phyloP scores from a whole-genome alignment of 768 basidiomycete genomes.

The Rhodocollybia butyracea region DNA sequence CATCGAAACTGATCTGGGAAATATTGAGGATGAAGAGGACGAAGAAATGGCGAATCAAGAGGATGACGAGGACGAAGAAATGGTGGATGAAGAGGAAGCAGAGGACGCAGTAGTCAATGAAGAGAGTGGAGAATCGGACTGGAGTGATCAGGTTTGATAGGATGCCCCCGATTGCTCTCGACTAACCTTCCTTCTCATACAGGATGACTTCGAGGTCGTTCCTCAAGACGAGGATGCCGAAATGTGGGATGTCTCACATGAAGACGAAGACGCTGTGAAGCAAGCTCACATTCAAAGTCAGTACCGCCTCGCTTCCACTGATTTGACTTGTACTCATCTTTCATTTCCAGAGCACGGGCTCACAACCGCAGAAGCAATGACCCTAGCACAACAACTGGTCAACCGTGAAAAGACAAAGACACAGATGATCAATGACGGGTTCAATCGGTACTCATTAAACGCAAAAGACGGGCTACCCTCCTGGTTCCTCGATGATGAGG shows the following conservation, averaged over 20 bases:
- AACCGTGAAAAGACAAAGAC: slow-evolving; percentile 89
- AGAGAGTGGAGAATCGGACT: slow-evolving; percentile 13
- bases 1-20: slow-evolving; percentile 41
- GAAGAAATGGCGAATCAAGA: slow-evolving; percentile 14
- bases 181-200: slow-evolving; percentile 12
- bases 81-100: slow-evolving; percentile 13
- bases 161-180: background rate
- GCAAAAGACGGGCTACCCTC: slow-evolving; percentile 88
- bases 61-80: slow-evolving; percentile 21
- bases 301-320: background rate
- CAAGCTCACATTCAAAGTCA: slow-evolving; percentile 64
- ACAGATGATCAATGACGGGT: slow-evolving; percentile 90
- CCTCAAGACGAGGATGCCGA: slow-evolving; percentile 63
- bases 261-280: slow-evolving; percentile 69
- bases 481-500: slow-evolving; percentile 98
- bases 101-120: slow-evolving; percentile 22
- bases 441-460: slow-evolving; percentile 90
- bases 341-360: slow-evolving; percentile 67
- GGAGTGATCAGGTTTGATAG: slow-evolving; percentile 24
- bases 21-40: slow-evolving; percentile 28
- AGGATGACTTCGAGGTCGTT: slow-evolving; percentile 74
- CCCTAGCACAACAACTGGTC: slow-evolving; percentile 86
- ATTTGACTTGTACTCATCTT: slow-evolving; percentile 2
- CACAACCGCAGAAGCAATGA: slow-evolving; percentile 84
- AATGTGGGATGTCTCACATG: slow-evolving; percentile 81